Evolutionary conservation across 2,329 filamentous ascomycete species (phyloP), one percentile per base, ranked within the genome.

Genomic region (Huntiella omanensis): DNA sequence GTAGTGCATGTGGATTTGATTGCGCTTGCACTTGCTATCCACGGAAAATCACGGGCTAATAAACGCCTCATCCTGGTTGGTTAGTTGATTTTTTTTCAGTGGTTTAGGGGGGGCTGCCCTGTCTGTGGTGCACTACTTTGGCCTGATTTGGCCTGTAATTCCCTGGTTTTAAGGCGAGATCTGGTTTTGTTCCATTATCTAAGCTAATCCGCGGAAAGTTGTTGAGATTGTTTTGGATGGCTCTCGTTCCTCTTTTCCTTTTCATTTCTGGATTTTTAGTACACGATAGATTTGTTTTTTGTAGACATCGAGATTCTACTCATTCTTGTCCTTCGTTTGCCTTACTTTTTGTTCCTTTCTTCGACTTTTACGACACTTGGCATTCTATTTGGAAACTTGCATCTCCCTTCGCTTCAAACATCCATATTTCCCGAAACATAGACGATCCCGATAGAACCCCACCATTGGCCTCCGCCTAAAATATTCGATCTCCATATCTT

Each of bases 401-500:
- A n/a, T 16, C 38, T 40, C 38, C 12, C 1, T 19, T 40, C 17
- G 38, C 38, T 40, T 7, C 19, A n/a, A 19, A 17, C 15, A 19
- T 19, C 8, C 15, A 16, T 12, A 40, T 32, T 15, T 16, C 5
- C 35, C 34, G 43, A 38, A 12, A 28, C 12, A 22, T 13, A 15
- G 16, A 38, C 36, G 13, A 38, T 38, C 36, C 36, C 36, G 36
- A 38, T 38, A 15, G 36, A 15, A 40, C 15, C 37, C 37, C 37
- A 12, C 37, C 37, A 16, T 17, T 22, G 16, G 16, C 15, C 15
- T 6, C 37, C 37, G 11, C 37, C 37, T 19, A 19, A 40, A 22
- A 28, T n/a, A 45, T 28, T 13, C 43, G 15, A 38, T 12, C n/a
- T 15, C 4, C 40, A 32, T 15, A 11, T 10, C 67, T 63, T 57